Percentiles rank a stretch among this genome's conserved stretches.
Evolutionary conservation across 177 flowering plant species (phyloP).

Genomic region (Vitis hybrid): DNA sequence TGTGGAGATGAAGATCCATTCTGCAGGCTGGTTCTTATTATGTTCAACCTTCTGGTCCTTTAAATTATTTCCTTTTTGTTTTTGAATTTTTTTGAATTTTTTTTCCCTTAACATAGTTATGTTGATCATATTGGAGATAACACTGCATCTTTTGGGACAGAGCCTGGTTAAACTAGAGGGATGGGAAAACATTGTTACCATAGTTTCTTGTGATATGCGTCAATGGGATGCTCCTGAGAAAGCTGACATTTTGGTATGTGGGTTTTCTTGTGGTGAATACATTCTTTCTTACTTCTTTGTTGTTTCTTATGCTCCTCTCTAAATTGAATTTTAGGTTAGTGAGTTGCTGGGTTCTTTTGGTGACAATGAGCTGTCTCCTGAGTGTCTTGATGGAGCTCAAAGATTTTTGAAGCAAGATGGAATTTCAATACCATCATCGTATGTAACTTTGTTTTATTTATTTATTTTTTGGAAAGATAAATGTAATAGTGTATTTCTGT

Average conservation of each 20-base stretch:
- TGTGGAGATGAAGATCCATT: too few species aligned
- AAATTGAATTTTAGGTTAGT: slow-evolving; percentile 62
- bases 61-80: too few species aligned
- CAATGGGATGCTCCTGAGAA: slow-evolving; percentile 94
- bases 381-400: slow-evolving; percentile 98
- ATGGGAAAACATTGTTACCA: slow-evolving; percentile 79
- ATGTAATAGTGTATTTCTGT: background rate
- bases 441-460: slow-evolving; percentile 30
- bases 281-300: background rate
- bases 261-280: background rate
- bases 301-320: background rate
- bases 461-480: background rate
- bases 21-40: too few species aligned
- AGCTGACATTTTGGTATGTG: slow-evolving; percentile 87
- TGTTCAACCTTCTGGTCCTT: too few species aligned
- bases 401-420: slow-evolving; percentile 87
- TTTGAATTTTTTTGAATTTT: background rate
- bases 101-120: background rate
- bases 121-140: background rate
- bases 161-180: slow-evolving; percentile 93
- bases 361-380: slow-evolving; percentile 98
- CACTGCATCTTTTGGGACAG: slow-evolving; percentile 36
- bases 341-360: slow-evolving; percentile 98
- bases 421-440: slow-evolving; percentile 97
- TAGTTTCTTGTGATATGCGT: slow-evolving; percentile 97